Conservation (phyloP, 2,329 filamentous ascomycete species). For the Paraphaeosphaeria sporulosa region DNA sequence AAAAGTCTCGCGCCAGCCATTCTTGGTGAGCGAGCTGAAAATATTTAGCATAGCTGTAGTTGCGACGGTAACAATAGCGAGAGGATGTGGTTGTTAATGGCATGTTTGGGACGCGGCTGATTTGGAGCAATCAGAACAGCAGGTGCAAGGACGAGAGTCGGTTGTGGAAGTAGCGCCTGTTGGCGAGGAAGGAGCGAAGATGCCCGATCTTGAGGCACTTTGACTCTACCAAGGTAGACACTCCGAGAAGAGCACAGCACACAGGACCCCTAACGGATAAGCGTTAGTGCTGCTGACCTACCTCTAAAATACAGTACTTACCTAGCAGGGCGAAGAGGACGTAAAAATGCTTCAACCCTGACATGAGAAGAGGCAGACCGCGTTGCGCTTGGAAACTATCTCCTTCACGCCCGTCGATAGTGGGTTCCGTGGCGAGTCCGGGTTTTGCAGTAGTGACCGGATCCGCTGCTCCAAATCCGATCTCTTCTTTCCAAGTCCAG, state of each 20-base stretch:
- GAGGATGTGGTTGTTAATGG: background rate
- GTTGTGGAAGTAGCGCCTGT: background rate
- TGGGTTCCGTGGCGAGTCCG: too few species aligned
- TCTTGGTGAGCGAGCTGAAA: constrained; percentile 11
- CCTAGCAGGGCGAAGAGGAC: background rate
- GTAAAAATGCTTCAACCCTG: background rate
- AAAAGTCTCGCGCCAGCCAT: constrained; percentile 14
- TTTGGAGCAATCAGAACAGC: background rate
- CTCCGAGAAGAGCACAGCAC: background rate
- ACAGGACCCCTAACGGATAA: background rate
- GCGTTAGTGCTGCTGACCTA: background rate
- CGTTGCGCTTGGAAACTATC: too few species aligned
- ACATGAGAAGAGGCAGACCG: background rate
- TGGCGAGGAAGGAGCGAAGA: background rate
- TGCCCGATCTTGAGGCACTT: background rate
- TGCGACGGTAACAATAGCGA: background rate
- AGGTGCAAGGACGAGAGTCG: background rate
- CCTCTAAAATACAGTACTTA: background rate
- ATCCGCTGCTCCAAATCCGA: too few species aligned
- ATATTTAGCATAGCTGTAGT: constrained; percentile 5
- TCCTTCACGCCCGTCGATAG: too few species aligned
- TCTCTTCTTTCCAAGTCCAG: too few species aligned
- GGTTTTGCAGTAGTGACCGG: too few species aligned
- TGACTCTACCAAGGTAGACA: background rate
- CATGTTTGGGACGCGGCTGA: background rate